Evolutionary conservation across 768 basidiomycete species (phyloP).

Genomic region (Hortiboletus campestris): DNA sequence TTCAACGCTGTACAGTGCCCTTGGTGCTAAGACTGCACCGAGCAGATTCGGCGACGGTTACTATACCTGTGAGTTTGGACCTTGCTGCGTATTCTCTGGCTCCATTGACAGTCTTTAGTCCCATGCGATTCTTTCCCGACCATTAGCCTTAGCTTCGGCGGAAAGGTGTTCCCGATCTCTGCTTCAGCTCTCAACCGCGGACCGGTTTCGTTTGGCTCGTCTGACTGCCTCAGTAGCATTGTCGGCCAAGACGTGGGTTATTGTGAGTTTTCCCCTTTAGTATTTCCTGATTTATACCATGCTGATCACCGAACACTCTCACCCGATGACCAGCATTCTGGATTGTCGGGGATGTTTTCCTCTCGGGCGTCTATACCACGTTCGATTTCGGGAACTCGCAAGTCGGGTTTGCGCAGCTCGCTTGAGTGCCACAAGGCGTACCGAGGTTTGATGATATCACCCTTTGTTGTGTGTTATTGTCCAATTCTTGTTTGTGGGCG

Average conservation of each 20-base stretch:
- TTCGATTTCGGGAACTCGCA: conserved; percentile 37
- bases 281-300: not conserved
- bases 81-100: not conserved
- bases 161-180: conserved; percentile 33
- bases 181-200: conserved; percentile 39
- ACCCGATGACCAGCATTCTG: conserved; percentile 19
- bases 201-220: conserved; percentile 14
- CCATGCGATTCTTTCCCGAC: conserved; percentile 29
- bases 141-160: conserved; percentile 38
- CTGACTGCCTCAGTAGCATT: conserved; percentile 32
- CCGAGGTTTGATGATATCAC: not conserved
- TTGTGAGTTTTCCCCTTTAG: conserved; percentile 3
- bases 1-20: not conserved
- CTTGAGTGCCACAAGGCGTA: not conserved
- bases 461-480: not conserved
- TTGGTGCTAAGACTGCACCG: conserved; percentile 7
- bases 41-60: conserved; percentile 20
- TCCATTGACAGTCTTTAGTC: conserved; percentile 8
- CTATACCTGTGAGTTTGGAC: conserved; percentile 30
- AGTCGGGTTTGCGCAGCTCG: conserved; percentile 37
- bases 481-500: not conserved
- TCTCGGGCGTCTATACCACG: conserved; percentile 41
- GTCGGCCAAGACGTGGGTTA: conserved; percentile 5
- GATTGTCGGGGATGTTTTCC: conserved; percentile 39
- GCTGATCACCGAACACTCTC: not conserved